Conservation (phyloP, 2,329 filamentous ascomycete species). For the Periconia sp. region DNA sequence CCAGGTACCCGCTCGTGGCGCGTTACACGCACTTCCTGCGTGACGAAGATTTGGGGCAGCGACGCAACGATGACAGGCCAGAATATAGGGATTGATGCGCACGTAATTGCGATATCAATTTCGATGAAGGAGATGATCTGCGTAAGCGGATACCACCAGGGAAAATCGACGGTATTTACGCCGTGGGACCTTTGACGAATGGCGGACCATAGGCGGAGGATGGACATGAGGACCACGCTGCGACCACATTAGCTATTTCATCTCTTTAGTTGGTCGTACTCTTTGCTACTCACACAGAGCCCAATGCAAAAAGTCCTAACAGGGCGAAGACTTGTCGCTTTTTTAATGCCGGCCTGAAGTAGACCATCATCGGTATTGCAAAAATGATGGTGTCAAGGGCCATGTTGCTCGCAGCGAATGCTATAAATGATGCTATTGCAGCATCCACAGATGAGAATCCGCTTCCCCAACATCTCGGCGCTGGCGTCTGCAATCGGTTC, state of each 20-base stretch:
- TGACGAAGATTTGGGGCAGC: conserved; percentile 41
- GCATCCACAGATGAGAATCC: too few relatives aligned
- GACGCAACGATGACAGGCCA: conserved; percentile 39
- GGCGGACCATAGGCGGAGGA: conserved; percentile 35
- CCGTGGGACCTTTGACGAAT: conserved; percentile 21
- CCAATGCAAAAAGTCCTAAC: conserved; percentile 31
- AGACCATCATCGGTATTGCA: conserved; percentile 32
- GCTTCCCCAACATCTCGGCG: conserved; percentile 33
- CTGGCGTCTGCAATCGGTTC: conserved; percentile 16
- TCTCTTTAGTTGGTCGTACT: conserved; percentile 9
- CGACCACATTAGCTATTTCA: too few relatives aligned
- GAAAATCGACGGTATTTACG: conserved; percentile 32
- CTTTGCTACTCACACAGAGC: conserved; percentile 34
- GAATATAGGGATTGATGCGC: conserved; percentile 46
- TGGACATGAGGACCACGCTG: conserved; percentile 36
- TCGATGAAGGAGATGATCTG: conserved; percentile 41
- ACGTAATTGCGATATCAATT: conserved; percentile 44
- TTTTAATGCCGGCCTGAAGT: conserved; percentile 25
- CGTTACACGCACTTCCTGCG: conserved; percentile 39
- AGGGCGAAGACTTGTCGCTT: conserved; percentile 34
- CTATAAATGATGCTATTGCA: conserved; percentile 24
- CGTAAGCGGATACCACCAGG: conserved; percentile 36
- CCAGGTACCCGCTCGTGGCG: conserved; percentile 22
- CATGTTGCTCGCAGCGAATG: conserved; percentile 38
- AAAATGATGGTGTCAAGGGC: conserved; percentile 36